A percentile compares a stretch with the other conserved stretches of the same genome.
Conservation (phyloP, 441 rosid genomes). For the Capsella rubella region DNA sequence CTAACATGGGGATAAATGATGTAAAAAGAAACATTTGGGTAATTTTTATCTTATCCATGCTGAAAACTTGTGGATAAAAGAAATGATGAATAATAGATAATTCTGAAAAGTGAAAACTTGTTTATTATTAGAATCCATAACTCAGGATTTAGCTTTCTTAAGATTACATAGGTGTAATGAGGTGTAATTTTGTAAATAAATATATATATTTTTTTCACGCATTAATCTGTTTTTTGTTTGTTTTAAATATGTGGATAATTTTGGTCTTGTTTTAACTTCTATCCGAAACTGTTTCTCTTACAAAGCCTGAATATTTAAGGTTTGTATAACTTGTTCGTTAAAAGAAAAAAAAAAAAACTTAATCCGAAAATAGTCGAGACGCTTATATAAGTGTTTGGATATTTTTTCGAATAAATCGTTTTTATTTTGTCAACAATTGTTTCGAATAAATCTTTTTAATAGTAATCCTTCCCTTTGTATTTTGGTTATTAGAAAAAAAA, state of each 20-base stretch:
- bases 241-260: slow-evolving; percentile 1
- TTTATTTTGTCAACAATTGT: background rate
- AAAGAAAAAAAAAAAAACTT: too few relatives aligned
- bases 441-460: background rate
- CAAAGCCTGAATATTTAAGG: background rate
- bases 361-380: background rate
- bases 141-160: background rate
- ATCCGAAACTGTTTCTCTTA: background rate
- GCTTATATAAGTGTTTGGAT: background rate
- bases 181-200: background rate
- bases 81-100: too few relatives aligned
- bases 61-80: too few relatives aligned
- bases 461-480: background rate
- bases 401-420: background rate
- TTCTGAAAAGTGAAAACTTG: too few relatives aligned
- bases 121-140: too few relatives aligned
- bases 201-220: background rate
- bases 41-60: too few relatives aligned
- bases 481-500: background rate
- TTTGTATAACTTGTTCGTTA: background rate
- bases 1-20: too few relatives aligned
- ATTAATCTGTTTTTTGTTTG: background rate
- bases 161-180: background rate
- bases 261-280: background rate
- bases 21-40: too few relatives aligned